phyloP scores from a whole-genome alignment of 2,329 filamentous ascomycete species.

The Colletotrichum limetticola region DNA sequence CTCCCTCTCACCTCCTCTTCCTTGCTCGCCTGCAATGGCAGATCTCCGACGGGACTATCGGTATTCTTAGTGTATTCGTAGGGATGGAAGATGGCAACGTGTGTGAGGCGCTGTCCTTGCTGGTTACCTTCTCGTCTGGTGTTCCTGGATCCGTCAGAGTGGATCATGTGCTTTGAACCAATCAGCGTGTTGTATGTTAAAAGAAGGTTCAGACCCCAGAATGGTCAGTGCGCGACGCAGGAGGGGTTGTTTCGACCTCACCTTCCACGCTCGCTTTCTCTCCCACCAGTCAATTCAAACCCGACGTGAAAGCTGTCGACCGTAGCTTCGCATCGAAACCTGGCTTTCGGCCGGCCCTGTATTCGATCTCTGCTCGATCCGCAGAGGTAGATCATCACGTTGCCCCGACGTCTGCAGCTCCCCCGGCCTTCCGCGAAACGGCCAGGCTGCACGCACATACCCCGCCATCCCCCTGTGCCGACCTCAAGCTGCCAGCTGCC shows the following conservation, averaged over 20 bases:
- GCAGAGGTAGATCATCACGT: background rate
- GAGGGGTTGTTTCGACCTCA: constrained; percentile 33
- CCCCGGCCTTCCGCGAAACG: constrained; percentile 2
- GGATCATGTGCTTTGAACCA: constrained; percentile 7
- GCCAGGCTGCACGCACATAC: background rate
- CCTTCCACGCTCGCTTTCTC: constrained; percentile 22
- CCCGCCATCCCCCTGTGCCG: background rate
- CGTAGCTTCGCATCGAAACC: background rate
- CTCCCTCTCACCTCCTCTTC: background rate
- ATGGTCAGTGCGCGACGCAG: constrained; percentile 19
- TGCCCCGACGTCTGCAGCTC: constrained; percentile 27
- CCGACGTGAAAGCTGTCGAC: background rate
- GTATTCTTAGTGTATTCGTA: background rate
- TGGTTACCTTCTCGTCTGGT: background rate
- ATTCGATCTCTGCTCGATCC: constrained; percentile 3
- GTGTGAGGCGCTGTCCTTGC: background rate
- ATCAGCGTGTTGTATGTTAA: background rate
- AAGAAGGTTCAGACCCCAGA: constrained; percentile 21
- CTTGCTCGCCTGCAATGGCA: background rate
- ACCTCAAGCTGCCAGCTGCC: constrained; percentile 10
- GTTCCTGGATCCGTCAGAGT: constrained; percentile 27
- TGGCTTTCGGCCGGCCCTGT: constrained; percentile 14
- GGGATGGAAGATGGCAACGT: background rate
- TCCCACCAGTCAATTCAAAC: constrained; percentile 7
- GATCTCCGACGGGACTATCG: background rate